Evolutionary conservation across 139 green algal genomes (phyloP).

Genomic region (Coelastrella sp.): DNA sequence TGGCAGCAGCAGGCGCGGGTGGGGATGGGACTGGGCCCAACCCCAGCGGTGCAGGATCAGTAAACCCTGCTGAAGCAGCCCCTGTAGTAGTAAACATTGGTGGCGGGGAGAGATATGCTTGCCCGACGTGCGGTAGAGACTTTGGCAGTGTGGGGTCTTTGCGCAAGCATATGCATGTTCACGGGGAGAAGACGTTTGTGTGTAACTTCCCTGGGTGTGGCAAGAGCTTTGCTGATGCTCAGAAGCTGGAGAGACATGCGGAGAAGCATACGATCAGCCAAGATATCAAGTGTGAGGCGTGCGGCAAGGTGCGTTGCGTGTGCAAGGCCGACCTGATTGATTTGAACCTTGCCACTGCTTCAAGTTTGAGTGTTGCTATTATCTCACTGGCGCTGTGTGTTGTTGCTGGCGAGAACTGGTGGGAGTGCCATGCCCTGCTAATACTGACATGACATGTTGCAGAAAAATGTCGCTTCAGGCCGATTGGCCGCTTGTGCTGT

Average conservation of each 20-base stretch:
- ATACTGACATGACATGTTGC: too few relatives aligned
- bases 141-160: not conserved
- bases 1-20: not conserved
- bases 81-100: not conserved
- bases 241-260: constrained; percentile 23
- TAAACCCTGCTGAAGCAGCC: constrained; percentile 17
- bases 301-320: constrained; percentile 26
- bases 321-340: too few relatives aligned
- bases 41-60: too few relatives aligned
- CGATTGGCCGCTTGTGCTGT: too few relatives aligned
- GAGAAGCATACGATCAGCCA: constrained; percentile 25
- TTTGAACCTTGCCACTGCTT: too few relatives aligned
- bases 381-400: too few relatives aligned
- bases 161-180: constrained; percentile 39
- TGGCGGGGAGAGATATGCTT: constrained; percentile 19
- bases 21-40: not conserved
- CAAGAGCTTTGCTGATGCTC: constrained; percentile 41
- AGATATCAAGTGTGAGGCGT: constrained; percentile 25
- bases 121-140: constrained; percentile 7
- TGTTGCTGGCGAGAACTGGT: too few relatives aligned
- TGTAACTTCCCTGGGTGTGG: constrained; percentile 27
- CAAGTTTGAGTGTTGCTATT: too few relatives aligned
- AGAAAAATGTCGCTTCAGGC: too few relatives aligned
- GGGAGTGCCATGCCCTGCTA: too few relatives aligned
- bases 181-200: constrained; percentile 16